Base-by-base conservation (phyloP, 441 rosid genomes). In the Kokia cookei region DNA sequence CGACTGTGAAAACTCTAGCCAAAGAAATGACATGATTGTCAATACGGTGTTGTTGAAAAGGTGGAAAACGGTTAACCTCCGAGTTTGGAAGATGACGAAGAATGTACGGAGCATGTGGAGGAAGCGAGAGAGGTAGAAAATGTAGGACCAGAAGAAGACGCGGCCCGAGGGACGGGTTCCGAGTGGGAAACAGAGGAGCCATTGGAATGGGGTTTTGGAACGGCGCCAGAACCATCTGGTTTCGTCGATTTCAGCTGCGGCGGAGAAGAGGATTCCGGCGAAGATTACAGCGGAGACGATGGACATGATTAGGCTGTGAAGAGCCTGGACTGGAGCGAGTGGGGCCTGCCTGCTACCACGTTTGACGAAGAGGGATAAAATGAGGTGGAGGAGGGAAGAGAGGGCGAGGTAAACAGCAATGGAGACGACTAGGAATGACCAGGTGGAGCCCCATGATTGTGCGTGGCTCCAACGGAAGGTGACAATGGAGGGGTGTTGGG, bases 101-200 rank as follows among this genome's bases (percentile, higher is more conserved):
- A 90, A 63, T 1, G 93, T 90, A 0, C 93, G 89, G 61, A 78
- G n/a, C 94, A 94, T 90, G 79, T 90, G 96, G 80, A 94, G 80
- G 84, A 85, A 90, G 2, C 97, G 88, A 0, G 93, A 86, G 50
- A 94, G 90, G 79, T 94, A 94, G 76, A 89, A 94, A 14, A 81
- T 76, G 79, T 93, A 93, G 0, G 98, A 93, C 98, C 98, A 93
- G 85, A 93, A 93, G 82, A 93, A 93, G 69, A 93, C 98, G 2
- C 97, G 93, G 13, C 97, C 98, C 0, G 98, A 91, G 1, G 97
- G 93, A 4, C 97, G 89, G 15, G 93, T 91, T 0, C 98, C 98
- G 13, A 88, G 85, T 0, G 98, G 97, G 74, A 91, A 93, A 75
- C 97, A 93, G 66, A 93, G 94, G 22, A 93, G 87, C 98, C 98